Evolutionary conservation across 2,329 filamentous ascomycete genomes (phyloP).

Genomic region (Beauveria sp.): DNA sequence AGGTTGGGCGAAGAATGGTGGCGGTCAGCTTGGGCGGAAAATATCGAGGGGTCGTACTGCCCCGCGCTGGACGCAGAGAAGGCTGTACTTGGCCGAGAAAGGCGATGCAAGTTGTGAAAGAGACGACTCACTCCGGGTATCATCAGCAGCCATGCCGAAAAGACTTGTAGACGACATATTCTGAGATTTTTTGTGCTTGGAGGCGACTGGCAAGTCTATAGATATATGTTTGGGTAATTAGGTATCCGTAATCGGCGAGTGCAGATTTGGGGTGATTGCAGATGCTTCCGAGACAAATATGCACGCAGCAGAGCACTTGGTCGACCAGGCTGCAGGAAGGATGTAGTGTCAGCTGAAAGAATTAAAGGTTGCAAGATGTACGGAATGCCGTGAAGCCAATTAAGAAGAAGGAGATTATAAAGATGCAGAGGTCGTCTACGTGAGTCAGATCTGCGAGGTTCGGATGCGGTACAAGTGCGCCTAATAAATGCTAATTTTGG

Average conservation of each 20-base stretch:
- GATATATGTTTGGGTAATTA: neutral
- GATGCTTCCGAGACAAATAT: neutral
- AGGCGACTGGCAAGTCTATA: neutral
- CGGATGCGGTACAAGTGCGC: neutral
- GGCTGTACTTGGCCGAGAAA: neutral
- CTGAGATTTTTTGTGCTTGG: neutral
- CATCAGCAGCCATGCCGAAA: constrained; percentile 36
- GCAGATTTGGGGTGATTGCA: neutral
- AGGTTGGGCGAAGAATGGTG: neutral
- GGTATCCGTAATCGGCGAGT: constrained; percentile 5
- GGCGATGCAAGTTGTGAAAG: neutral
- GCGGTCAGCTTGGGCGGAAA: neutral
- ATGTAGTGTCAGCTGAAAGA: neutral
- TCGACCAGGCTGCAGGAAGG: neutral
- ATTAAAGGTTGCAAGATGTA: neutral
- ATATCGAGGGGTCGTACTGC: neutral
- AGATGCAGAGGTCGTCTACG: neutral
- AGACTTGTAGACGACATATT: constrained; percentile 33
- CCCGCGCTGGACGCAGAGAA: neutral
- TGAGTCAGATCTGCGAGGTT: constrained; percentile 11
- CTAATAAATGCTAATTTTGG: neutral
- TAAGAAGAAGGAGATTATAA: neutral
- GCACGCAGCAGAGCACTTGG: neutral
- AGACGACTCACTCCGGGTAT: constrained; percentile 32
- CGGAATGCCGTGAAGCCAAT: neutral